phyloP scores from a whole-genome alignment of 371 early-diverging fungal species.

The Actinomortierella wolfii region DNA sequence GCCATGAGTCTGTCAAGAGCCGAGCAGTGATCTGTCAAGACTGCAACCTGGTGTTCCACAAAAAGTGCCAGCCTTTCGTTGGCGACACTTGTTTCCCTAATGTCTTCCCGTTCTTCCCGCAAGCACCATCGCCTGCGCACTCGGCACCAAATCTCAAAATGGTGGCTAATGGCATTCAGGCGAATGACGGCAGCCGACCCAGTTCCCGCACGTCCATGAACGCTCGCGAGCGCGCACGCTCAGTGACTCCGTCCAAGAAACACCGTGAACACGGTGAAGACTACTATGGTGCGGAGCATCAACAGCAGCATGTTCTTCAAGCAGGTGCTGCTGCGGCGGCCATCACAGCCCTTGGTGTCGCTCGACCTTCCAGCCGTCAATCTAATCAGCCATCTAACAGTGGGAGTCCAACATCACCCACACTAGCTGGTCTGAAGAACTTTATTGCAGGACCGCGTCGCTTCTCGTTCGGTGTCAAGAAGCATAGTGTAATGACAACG shows the following conservation, averaged over 20 bases:
- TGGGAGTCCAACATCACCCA: slow-evolving; percentile 27
- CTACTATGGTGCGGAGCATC: too few relatives aligned
- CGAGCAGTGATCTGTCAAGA: slow-evolving; percentile 51
- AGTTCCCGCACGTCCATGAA: slow-evolving; percentile 25
- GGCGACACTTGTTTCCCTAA: slow-evolving; percentile 43
- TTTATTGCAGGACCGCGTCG: slow-evolving; percentile 20
- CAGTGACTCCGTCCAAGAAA: slow-evolving; percentile 30
- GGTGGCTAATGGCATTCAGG: slow-evolving; percentile 17
- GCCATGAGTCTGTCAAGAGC: slow-evolving; percentile 45
- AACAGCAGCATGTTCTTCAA: too few relatives aligned
- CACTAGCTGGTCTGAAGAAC: slow-evolving; percentile 24
- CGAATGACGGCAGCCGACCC: slow-evolving; percentile 23
- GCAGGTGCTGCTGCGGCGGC: too few relatives aligned
- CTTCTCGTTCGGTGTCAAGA: slow-evolving; percentile 32
- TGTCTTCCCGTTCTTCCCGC: slow-evolving; percentile 25
- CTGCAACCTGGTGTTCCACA: slow-evolving; percentile 49
- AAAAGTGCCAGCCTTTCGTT: slow-evolving; percentile 41
- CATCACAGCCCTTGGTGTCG: too few relatives aligned
- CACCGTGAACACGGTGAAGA: too few relatives aligned
- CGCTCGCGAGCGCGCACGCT: slow-evolving; percentile 29
- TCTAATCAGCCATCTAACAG: slow-evolving; percentile 30
- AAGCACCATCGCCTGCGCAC: slow-evolving; percentile 21
- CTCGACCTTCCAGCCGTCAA: slow-evolving; percentile 33
- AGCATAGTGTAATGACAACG: background rate
- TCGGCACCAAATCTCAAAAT: slow-evolving; percentile 33